Evolutionary conservation across 306 rosid species (phyloP).

Genomic region (Castanea crenata): DNA sequence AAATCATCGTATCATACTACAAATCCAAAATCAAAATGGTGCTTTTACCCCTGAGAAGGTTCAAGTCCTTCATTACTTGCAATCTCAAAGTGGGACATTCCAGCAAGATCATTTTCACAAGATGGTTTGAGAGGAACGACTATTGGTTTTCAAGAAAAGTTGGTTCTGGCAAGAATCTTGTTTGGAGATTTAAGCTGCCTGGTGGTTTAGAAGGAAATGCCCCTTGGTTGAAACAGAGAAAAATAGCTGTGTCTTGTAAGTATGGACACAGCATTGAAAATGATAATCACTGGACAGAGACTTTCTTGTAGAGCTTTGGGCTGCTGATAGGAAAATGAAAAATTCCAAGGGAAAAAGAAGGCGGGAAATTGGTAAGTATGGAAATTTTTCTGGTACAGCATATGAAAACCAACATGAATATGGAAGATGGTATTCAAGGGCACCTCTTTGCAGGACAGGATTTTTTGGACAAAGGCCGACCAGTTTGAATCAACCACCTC

Average conservation of each 20-base stretch:
- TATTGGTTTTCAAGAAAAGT: constrained; percentile 10
- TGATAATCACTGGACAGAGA: constrained; percentile 48
- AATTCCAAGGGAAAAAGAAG: constrained; percentile 22
- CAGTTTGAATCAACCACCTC: constrained; percentile 60
- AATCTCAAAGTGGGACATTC: constrained; percentile 9
- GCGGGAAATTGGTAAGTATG: constrained; percentile 1
- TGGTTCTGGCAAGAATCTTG: background rate
- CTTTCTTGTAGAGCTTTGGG: constrained; percentile 55
- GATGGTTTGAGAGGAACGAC: constrained; percentile 4
- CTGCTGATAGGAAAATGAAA: constrained; percentile 44
- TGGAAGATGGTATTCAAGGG: constrained; percentile 31
- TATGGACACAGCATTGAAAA: constrained; percentile 32
- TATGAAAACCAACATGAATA: constrained; percentile 7
- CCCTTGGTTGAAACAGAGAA: constrained; percentile 6
- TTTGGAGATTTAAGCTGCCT: constrained; percentile 5
- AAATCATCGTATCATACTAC: background rate
- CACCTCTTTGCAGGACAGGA: constrained; percentile 31
- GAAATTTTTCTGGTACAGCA: background rate
- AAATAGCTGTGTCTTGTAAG: constrained; percentile 23
- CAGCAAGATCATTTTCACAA: background rate
- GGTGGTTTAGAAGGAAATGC: background rate
- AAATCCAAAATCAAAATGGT: background rate
- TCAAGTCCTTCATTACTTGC: background rate
- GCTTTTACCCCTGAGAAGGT: constrained; percentile 8
- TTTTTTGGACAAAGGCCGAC: background rate